A percentile compares a stretch with the other conserved stretches of the same genome.
These are phyloP conservation scores for Magnusiomyces fungicola DNA, from an alignment of 1,139 yeast genomes.

Conservation along the genomic window DNA sequence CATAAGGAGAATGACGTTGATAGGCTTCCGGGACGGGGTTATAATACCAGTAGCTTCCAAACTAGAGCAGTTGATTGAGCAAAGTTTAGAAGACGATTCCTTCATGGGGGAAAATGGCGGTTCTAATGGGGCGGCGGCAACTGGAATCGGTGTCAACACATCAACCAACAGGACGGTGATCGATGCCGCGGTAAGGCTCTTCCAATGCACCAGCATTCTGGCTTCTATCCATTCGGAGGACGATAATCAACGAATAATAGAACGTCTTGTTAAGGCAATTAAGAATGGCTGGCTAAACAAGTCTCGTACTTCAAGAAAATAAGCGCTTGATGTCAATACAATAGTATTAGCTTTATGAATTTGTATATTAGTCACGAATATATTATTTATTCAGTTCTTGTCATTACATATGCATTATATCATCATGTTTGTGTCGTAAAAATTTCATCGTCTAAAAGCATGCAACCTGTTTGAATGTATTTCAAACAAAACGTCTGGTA, in stretches of 20 bases:
- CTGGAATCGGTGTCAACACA: conserved; percentile 25
- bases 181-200: conserved; percentile 35
- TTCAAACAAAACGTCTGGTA: no score
- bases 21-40: conserved; percentile 33
- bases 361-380: no score
- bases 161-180: conserved; percentile 15
- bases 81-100: neutral
- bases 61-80: conserved; percentile 42
- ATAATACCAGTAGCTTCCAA: conserved; percentile 35
- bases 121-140: conserved; percentile 21
- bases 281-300: conserved; percentile 27
- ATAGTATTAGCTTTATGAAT: no score
- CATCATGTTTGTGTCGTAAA: no score
- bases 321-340: no score
- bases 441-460: no score
- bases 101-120: conserved; percentile 23
- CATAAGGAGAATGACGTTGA: conserved; percentile 30
- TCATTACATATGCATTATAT: no score
- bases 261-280: conserved; percentile 33
- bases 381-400: no score
- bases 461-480: no score
- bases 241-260: conserved; percentile 46
- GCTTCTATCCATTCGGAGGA: conserved; percentile 45
- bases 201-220: conserved; percentile 53
- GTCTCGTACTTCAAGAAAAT: conserved; percentile 28